phyloP scores from a whole-genome alignment of 352 stramenopile genomes.

The Nothophytophthora sp. region DNA sequence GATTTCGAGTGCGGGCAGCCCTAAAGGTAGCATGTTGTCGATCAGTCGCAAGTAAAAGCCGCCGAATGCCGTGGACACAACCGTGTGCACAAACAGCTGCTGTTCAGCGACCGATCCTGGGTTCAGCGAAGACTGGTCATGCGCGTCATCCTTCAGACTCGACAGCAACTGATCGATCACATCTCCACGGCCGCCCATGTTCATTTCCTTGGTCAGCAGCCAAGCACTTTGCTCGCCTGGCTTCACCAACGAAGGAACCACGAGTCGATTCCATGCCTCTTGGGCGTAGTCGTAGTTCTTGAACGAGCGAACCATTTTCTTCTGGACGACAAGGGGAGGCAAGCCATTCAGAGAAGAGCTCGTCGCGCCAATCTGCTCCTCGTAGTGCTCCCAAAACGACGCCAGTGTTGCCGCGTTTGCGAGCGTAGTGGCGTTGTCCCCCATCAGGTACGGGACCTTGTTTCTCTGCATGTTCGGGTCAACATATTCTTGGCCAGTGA shows the following conservation, averaged over 20 bases:
- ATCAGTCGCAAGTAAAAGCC: slow-evolving; percentile 88
- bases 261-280: slow-evolving; percentile 80
- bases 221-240: slow-evolving; percentile 67
- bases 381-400: slow-evolving; percentile 75
- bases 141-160: slow-evolving; percentile 52
- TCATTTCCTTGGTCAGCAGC: slow-evolving; percentile 82
- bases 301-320: slow-evolving; percentile 88
- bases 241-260: slow-evolving; percentile 76
- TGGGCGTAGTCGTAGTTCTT: slow-evolving; percentile 89
- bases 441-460: slow-evolving; percentile 60
- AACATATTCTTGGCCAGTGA: slow-evolving; percentile 83
- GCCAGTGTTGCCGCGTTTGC: slow-evolving; percentile 62
- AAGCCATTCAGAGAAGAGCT: slow-evolving; percentile 63
- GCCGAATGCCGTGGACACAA: slow-evolving; percentile 82
- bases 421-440: slow-evolving; percentile 34
- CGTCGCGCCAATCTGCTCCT: slow-evolving; percentile 67
- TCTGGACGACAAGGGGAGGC: slow-evolving; percentile 59
- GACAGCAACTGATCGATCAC: slow-evolving; percentile 81
- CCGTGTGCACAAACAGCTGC: slow-evolving; percentile 77
- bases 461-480: slow-evolving; percentile 62
- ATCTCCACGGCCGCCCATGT: slow-evolving; percentile 70
- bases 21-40: slow-evolving; percentile 77
- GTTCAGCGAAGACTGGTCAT: slow-evolving; percentile 20
- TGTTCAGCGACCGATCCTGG: slow-evolving; percentile 19
- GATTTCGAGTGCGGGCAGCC: slow-evolving; percentile 74